These are phyloP conservation scores for Scleromitrula shiraiana DNA, from an alignment of 2,329 filamentous ascomycete species.

Conservation along the genomic window DNA sequence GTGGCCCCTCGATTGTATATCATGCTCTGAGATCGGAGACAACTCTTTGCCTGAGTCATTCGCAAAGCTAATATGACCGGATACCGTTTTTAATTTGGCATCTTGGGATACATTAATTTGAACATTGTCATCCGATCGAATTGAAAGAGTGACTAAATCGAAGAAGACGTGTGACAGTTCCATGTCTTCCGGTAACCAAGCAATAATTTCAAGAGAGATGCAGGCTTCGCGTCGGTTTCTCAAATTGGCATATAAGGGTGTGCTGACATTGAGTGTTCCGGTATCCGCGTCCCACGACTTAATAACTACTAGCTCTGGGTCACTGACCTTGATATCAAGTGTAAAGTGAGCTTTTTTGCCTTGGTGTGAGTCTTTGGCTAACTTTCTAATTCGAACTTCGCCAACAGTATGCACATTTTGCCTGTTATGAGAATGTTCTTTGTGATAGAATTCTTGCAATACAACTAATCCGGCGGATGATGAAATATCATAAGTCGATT, in stretches of 20 bases:
- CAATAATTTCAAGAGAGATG: constrained; percentile 25
- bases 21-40: constrained; percentile 10
- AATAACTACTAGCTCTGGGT: constrained; percentile 16
- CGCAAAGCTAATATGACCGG: constrained; percentile 23
- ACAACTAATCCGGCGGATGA: constrained; percentile 17
- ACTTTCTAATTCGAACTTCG: constrained; percentile 20
- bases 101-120: constrained; percentile 19
- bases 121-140: constrained; percentile 19
- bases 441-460: constrained; percentile 17
- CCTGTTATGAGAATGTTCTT: constrained; percentile 6
- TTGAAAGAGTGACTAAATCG: constrained; percentile 17
- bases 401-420: constrained; percentile 18
- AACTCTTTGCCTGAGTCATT: not conserved
- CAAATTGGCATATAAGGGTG: constrained; percentile 18
- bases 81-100: constrained; percentile 17
- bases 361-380: constrained; percentile 16
- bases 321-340: constrained; percentile 20
- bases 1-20: not conserved
- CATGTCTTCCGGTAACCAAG: constrained; percentile 26
- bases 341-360: constrained; percentile 19
- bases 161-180: constrained; percentile 19
- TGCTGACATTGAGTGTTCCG: constrained; percentile 19
- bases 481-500: constrained; percentile 18
- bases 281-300: constrained; percentile 18
- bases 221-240: constrained; percentile 15